Base-by-base conservation (phyloP, 345 rosid species). In the Camelina hispida region DNA sequence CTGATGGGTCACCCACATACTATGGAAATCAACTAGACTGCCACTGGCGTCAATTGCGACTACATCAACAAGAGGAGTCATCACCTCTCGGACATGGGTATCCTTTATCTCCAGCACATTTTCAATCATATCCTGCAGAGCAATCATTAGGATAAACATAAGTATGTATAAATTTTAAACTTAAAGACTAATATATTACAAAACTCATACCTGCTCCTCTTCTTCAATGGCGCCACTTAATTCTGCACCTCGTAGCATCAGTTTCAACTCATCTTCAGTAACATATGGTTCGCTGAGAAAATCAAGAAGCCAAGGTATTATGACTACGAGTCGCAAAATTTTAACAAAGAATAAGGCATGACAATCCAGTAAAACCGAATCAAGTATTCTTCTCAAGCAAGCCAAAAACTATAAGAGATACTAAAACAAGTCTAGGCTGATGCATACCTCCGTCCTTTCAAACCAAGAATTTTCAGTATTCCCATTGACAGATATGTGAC, bases 1-100 rank as follows among this genome's bases (percentile, higher is more conserved):
- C 66, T 93, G 99, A 93, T 95, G 98, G 73, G 94, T 92, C 84
- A 93, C 84, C 98, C 98, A 93, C 82, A 90, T 71, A 78, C 81
- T 59, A 81, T 92, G 97, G 85, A 95, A 95, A 73, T 90, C 94
- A 63, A 90, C 83, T 71, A 95, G 93, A 68, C 83, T 86, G 66
- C 89, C 86, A 73, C 97, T 82, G 35, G 85, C 89, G 77, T 95
- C 96, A 79, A 95, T 95, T 23, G 98, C 99, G 81, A 95, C 93
- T 66, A 95, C 98, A 83, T 95, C 99, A 68, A 95, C 87, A 79
- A 95, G 98, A 77, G 99, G 99, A 69, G 99, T 89, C 99, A 95
- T 95, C 78, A 95, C 98, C 87, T 93, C 99, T 70, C 99, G 85
- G 70, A 95, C 98, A 80, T 90, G 89, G 9, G 97, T 95, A 82